Percentiles rank a stretch among this genome's conserved stretches.
Evolutionary conservation across 331 rosid species (phyloP).

Genomic region (Malus hybrid): DNA sequence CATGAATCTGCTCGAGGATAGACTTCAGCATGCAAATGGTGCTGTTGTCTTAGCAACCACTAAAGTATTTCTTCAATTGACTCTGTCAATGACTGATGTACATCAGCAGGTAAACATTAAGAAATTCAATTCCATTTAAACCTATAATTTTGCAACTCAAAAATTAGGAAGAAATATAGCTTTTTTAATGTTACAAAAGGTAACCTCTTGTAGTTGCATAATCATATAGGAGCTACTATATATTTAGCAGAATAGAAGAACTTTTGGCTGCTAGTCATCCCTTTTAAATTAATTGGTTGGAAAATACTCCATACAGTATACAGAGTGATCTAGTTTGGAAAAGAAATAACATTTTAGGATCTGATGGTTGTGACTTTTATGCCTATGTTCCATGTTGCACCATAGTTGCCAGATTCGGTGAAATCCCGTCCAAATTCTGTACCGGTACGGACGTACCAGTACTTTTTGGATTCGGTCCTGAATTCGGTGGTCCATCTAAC

Average conservation of each 20-base stretch:
- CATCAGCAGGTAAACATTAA: conserved; percentile 82
- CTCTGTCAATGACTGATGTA: conserved; percentile 94
- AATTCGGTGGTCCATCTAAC: too few relatives aligned
- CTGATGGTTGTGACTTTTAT: neutral
- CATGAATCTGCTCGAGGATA: conserved; percentile 97
- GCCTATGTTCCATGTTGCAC: conserved; percentile 5
- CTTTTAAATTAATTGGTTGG: conserved; percentile 5
- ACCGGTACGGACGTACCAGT: too few relatives aligned
- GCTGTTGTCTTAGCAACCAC: conserved; percentile 94
- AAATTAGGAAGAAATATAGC: neutral
- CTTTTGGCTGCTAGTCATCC: neutral
- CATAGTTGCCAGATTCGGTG: too few relatives aligned
- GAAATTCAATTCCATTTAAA: neutral
- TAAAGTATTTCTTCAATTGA: conserved; percentile 90
- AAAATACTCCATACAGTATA: neutral
- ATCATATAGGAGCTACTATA: neutral
- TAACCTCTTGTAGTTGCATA: neutral
- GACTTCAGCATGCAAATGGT: conserved; percentile 99
- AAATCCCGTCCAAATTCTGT: too few relatives aligned
- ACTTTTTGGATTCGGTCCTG: too few relatives aligned
- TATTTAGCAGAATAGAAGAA: neutral
- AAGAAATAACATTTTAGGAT: neutral
- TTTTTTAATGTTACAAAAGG: neutral
- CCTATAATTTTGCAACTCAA: neutral
- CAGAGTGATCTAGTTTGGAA: neutral